These are phyloP conservation scores for Aspergillus kassunensis DNA, from an alignment of 495 filamentous ascomycete genomes.

Conservation along the genomic window DNA sequence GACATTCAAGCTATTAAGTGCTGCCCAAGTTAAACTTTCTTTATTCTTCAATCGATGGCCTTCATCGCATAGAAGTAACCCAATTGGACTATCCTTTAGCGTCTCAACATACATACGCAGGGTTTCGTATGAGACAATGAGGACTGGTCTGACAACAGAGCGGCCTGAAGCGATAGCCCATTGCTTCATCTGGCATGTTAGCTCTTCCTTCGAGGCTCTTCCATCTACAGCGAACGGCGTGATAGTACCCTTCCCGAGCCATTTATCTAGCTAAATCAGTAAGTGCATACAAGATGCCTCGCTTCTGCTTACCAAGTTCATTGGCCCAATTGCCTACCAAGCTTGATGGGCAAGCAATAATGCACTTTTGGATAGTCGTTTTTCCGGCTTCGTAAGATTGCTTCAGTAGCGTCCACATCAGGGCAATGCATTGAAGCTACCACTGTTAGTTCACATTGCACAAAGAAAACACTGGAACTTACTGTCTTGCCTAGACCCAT, in stretches of 20 bases:
- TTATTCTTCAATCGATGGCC: conserved; percentile 98
- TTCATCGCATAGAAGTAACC: conserved; percentile 95
- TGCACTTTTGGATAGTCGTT: conserved; percentile 90
- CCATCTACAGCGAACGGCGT: conserved; percentile 96
- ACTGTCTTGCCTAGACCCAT: conserved; percentile 98
- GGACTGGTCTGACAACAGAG: conserved; percentile 87
- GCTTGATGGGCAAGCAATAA: conserved; percentile 97
- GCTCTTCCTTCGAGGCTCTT: conserved; percentile 90
- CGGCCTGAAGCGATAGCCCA: conserved; percentile 90
- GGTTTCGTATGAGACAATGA: conserved; percentile 99
- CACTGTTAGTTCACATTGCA: conserved; percentile 29
- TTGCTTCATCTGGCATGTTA: conserved; percentile 84
- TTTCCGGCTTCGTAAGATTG: conserved; percentile 94
- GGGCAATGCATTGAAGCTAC: conserved; percentile 66
- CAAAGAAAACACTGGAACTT: conserved; percentile 13
- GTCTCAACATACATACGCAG: conserved; percentile 87
- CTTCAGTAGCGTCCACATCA: conserved; percentile 96
- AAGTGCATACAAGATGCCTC: background rate
- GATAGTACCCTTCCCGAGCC: conserved; percentile 88
- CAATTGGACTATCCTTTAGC: conserved; percentile 80
- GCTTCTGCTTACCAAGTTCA: conserved; percentile 52
- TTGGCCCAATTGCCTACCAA: conserved; percentile 98
- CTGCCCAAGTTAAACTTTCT: conserved; percentile 89
- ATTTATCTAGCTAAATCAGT: conserved; percentile 60
- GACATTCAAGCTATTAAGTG: conserved; percentile 86